phyloP scores from a whole-genome alignment of 192 early-diverging fungal species.

The Glomus cerebriforme region DNA sequence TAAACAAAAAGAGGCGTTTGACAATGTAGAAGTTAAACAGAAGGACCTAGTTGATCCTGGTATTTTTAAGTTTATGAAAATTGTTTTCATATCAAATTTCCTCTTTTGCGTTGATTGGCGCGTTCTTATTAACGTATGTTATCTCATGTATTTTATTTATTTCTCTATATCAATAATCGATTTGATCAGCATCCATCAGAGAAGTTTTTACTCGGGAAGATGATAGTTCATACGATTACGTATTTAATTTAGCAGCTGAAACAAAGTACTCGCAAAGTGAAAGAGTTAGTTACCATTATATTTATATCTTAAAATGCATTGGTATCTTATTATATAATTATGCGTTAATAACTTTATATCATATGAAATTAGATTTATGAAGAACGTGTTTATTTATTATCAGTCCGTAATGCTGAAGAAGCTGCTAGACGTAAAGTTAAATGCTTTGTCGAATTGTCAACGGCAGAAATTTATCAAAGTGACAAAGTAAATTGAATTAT shows the following conservation, averaged over 20 bases:
- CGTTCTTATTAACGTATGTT: not conserved
- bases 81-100: not conserved
- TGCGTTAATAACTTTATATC: not conserved
- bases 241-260: constrained; percentile 94
- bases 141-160: no score
- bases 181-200: constrained; percentile 64
- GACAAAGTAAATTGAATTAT: constrained; percentile 57
- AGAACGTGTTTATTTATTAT: constrained; percentile 73
- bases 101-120: not conserved
- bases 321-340: no score
- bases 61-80: constrained; percentile 32
- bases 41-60: constrained; percentile 74
- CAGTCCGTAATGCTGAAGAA: constrained; percentile 78
- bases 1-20: constrained; percentile 64
- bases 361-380: constrained; percentile 68
- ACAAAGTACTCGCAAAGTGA: constrained; percentile 88
- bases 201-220: constrained; percentile 72
- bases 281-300: constrained; percentile 50
- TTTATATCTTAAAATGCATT: not conserved
- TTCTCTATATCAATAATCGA: not conserved
- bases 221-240: constrained; percentile 80
- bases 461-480: constrained; percentile 87
- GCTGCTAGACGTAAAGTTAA: constrained; percentile 74
- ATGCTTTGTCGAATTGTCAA: constrained; percentile 84
- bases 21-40: constrained; percentile 77